Conservation (phyloP, 768 basidiomycete genomes). For the Auriscalpium vulgare region DNA sequence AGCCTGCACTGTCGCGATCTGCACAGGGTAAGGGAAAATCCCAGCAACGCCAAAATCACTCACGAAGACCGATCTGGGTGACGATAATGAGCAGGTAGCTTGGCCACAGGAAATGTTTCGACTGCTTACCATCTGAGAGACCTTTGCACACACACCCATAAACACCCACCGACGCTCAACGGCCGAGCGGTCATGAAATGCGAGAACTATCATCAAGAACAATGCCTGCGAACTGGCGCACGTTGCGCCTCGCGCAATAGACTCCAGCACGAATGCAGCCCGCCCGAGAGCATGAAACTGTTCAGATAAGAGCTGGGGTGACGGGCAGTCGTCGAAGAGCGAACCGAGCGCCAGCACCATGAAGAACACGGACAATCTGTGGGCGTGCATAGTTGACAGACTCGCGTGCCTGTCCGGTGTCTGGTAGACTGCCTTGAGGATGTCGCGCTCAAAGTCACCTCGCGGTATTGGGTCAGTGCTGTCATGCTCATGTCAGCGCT, state of each 20-base stretch:
- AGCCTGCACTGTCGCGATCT: constrained; percentile 45
- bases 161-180: constrained; percentile 43
- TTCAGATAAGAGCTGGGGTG: constrained; percentile 12
- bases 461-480: constrained; percentile 41
- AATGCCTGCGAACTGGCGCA: constrained; percentile 40
- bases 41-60: constrained; percentile 15
- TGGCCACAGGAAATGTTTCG: not conserved
- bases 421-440: constrained; percentile 39
- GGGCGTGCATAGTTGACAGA: constrained; percentile 33
- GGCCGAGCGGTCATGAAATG: constrained; percentile 33
- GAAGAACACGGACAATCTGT: constrained; percentile 46
- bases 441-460: constrained; percentile 32
- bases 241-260: constrained; percentile 36
- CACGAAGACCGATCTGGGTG: constrained; percentile 43
- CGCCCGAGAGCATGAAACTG: constrained; percentile 40
- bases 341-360: constrained; percentile 40
- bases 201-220: constrained; percentile 34
- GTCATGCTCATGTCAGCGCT: not conserved
- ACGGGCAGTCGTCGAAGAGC: constrained; percentile 27
- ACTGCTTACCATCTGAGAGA: constrained; percentile 37
- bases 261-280: constrained; percentile 39
- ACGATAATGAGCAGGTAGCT: not conserved
- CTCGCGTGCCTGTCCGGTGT: constrained; percentile 20
- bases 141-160: constrained; percentile 33
- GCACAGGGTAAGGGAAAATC: not conserved